Percentiles rank a stretch among this genome's conserved stretches.
Conservation (phyloP, 495 filamentous ascomycete species). For the Penicillium pulvis region DNA sequence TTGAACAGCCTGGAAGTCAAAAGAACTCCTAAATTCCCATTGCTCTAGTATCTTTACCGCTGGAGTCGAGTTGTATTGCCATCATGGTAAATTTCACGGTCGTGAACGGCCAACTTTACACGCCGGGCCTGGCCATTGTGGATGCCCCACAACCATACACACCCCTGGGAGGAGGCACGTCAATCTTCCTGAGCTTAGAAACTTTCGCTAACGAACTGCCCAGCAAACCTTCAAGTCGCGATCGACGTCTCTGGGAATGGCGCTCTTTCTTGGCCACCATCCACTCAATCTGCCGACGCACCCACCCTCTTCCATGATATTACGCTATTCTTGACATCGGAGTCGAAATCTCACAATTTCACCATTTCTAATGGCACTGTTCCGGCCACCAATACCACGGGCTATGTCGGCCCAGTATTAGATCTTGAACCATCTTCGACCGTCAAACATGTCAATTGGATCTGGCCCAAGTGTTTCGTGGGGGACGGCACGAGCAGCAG, state of each 20-base stretch:
- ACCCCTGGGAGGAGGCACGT: slow-evolving; percentile 63
- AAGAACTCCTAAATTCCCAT: no score
- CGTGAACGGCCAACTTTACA: slow-evolving; percentile 62
- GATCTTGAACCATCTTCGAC: slow-evolving; percentile 61
- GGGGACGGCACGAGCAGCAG: slow-evolving; percentile 48
- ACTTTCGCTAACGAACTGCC: background rate
- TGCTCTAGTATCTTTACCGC: no score
- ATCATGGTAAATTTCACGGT: slow-evolving; percentile 47
- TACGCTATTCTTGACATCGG: slow-evolving; percentile 66
- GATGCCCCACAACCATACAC: slow-evolving; percentile 68
- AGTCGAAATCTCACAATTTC: slow-evolving; percentile 61
- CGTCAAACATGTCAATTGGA: slow-evolving; percentile 70
- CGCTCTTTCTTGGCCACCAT: slow-evolving; percentile 58
- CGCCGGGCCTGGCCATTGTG: slow-evolving; percentile 63
- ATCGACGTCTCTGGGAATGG: slow-evolving; percentile 68
- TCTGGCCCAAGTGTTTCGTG: slow-evolving; percentile 65
- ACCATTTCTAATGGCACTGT: slow-evolving; percentile 65
- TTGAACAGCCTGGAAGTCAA: no score
- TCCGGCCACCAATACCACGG: slow-evolving; percentile 42
- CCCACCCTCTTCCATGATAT: slow-evolving; percentile 60
- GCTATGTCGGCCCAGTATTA: slow-evolving; percentile 63
- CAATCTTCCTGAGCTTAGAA: background rate
- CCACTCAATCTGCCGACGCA: slow-evolving; percentile 34
- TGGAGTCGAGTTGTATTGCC: no score
- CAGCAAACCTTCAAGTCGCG: slow-evolving; percentile 60